Evolutionary conservation across 1,139 yeast species (phyloP).

Genomic region (Geotrichum phurueaensis): DNA sequence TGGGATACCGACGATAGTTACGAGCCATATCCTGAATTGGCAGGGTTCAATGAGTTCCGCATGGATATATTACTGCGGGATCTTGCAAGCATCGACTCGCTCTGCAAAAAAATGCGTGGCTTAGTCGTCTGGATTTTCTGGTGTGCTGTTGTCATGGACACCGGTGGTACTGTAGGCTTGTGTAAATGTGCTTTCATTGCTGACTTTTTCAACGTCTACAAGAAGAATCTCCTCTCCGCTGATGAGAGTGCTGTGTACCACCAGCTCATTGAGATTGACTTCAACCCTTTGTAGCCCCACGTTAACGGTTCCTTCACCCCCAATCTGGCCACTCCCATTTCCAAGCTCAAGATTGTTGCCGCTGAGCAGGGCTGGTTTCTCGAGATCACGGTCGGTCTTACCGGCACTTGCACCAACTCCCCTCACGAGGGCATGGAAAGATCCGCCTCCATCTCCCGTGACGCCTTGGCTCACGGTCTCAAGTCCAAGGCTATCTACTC

Average conservation of each 20-base stretch:
- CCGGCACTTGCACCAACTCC: conserved; percentile 97
- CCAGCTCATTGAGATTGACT: conserved; percentile 73
- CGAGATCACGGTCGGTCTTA: conserved; percentile 64
- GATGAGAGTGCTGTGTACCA: conserved; percentile 83
- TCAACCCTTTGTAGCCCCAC: conserved; percentile 87
- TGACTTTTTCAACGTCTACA: conserved; percentile 48
- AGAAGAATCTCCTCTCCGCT: conserved; percentile 60
- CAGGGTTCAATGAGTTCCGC: conserved; percentile 2
- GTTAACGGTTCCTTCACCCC: conserved; percentile 96
- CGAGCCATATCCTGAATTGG: conserved; percentile 1
- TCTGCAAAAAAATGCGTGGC: conserved; percentile 10
- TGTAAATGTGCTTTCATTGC: conserved; percentile 64
- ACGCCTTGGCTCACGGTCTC: conserved; percentile 79
- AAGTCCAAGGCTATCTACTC: conserved; percentile 89
- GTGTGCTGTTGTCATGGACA: conserved; percentile 15
- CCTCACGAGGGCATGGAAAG: conserved; percentile 97
- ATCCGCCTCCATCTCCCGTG: conserved; percentile 78
- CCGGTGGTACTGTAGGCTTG: conserved; percentile 6
- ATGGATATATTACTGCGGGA: conserved; percentile 10
- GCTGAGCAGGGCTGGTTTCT: conserved; percentile 72
- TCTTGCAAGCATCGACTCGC: neutral
- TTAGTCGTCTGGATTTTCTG: conserved; percentile 15
- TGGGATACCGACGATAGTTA: neutral
- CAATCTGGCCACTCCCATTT: conserved; percentile 81
- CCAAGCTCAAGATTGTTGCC: conserved; percentile 60